These are phyloP conservation scores for Trypanosoma vivax DNA, from an alignment of 208 protist species.

Conservation along the genomic window DNA sequence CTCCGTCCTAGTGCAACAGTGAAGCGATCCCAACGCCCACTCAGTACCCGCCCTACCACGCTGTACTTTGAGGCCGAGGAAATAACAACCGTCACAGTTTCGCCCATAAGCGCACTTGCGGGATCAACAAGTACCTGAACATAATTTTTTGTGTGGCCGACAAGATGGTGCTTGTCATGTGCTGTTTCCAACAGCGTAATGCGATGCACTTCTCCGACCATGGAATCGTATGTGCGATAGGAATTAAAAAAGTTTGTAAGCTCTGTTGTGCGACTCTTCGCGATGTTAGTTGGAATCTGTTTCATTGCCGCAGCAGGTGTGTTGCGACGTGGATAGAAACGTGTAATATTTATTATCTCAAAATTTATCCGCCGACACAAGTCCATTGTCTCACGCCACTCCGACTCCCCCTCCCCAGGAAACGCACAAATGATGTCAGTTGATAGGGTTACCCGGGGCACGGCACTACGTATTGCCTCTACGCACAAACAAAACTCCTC, in stretches of 20 bases:
- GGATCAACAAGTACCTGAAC: conserved; percentile 53
- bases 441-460: conserved; percentile 46
- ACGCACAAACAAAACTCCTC: conserved; percentile 49
- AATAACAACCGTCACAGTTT: conserved; percentile 23
- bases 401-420: conserved; percentile 59
- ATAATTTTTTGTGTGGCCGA: conserved; percentile 61
- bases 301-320: conserved; percentile 78
- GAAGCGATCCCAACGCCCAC: not conserved
- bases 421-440: conserved; percentile 87
- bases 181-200: conserved; percentile 50
- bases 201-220: conserved; percentile 27
- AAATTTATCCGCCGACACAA: conserved; percentile 30
- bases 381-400: conserved; percentile 59
- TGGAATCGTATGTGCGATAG: conserved; percentile 23
- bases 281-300: conserved; percentile 26
- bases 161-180: conserved; percentile 41
- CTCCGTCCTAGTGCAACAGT: not conserved
- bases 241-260: conserved; percentile 51
- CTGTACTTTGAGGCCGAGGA: conserved; percentile 28
- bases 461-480: conserved; percentile 24
- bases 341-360: conserved; percentile 78
- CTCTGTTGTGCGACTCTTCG: conserved; percentile 28
- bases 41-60: conserved; percentile 21
- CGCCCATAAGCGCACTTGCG: conserved; percentile 24
- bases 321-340: conserved; percentile 82